Conservation (phyloP, 2,329 filamentous ascomycete species). For the Dothideomycetidae sp. region DNA sequence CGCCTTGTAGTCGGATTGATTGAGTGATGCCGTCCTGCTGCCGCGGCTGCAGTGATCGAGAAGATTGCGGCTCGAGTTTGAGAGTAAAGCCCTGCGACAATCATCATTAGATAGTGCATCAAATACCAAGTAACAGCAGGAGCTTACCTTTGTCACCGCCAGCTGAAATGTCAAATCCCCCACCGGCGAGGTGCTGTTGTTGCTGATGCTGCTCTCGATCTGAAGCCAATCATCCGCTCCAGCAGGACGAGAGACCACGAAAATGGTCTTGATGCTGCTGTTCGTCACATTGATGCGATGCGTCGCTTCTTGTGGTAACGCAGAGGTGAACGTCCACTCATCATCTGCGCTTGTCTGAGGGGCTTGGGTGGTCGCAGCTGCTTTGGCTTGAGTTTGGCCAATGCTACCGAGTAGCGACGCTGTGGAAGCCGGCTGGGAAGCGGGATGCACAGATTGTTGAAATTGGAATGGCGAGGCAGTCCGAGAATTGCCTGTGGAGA, state of each 20-base stretch:
- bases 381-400: constrained; percentile 23
- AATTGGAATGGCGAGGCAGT: constrained; percentile 36
- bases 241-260: constrained; percentile 50
- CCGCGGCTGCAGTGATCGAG: constrained; percentile 55
- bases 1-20: constrained; percentile 61
- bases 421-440: constrained; percentile 15
- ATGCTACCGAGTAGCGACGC: constrained; percentile 11
- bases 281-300: constrained; percentile 56
- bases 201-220: constrained; percentile 71
- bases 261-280: constrained; percentile 55
- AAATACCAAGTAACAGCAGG: not conserved
- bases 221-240: constrained; percentile 45
- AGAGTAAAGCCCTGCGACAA: constrained; percentile 66
- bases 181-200: constrained; percentile 56
- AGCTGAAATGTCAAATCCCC: constrained; percentile 78
- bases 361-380: constrained; percentile 16
- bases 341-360: constrained; percentile 14
- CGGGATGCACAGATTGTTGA: constrained; percentile 28
- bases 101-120: not conserved
- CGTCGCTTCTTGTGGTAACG: constrained; percentile 28
- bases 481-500: constrained; percentile 37
- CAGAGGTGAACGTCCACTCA: constrained; percentile 12
- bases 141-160: constrained; percentile 73
- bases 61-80: constrained; percentile 71
- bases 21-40: constrained; percentile 71